A percentile compares a stretch with the other conserved stretches of the same genome.
Conservation (phyloP, 495 filamentous ascomycete species). For the Penicillium taxi region DNA sequence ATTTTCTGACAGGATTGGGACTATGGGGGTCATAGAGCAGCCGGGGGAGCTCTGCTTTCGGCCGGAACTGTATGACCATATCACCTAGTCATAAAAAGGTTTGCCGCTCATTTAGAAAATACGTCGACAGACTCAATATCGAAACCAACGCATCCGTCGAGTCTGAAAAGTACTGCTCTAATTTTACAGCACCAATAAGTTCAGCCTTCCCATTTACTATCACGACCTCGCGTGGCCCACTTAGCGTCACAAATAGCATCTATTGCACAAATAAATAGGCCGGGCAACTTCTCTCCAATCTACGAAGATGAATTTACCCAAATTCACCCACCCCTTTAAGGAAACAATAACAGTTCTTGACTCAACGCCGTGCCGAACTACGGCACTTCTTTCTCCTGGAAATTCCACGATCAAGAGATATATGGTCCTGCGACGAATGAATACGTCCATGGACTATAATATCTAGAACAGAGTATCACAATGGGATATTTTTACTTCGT, state of each 20-base stretch:
- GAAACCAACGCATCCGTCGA: conserved; percentile 69
- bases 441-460: conserved; percentile 63
- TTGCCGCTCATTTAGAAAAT: conserved; percentile 48
- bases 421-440: conserved; percentile 12
- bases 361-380: conserved; percentile 34
- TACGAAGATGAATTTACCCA: conserved; percentile 61
- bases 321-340: conserved; percentile 72
- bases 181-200: conserved; percentile 2
- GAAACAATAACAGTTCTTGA: conserved; percentile 65
- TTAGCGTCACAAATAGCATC: conserved; percentile 51
- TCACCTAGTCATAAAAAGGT: conserved; percentile 60
- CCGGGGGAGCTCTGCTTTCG: conserved; percentile 35
- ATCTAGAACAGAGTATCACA: conserved; percentile 60
- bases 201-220: conserved; percentile 27
- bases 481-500: conserved; percentile 37
- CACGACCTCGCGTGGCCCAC: conserved; percentile 54
- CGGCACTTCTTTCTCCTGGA: conserved; percentile 22
- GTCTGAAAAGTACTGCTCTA: conserved; percentile 12
- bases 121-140: conserved; percentile 52
- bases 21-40: conserved; percentile 37
- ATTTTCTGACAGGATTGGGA: conserved; percentile 5
- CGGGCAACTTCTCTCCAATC: conserved; percentile 59
- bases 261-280: conserved; percentile 77
- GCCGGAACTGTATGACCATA: conserved; percentile 68
- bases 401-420: conserved; percentile 24